These are phyloP conservation scores for Emergomyces africanus DNA, from an alignment of 2,329 filamentous ascomycete genomes.

Conservation along the genomic window DNA sequence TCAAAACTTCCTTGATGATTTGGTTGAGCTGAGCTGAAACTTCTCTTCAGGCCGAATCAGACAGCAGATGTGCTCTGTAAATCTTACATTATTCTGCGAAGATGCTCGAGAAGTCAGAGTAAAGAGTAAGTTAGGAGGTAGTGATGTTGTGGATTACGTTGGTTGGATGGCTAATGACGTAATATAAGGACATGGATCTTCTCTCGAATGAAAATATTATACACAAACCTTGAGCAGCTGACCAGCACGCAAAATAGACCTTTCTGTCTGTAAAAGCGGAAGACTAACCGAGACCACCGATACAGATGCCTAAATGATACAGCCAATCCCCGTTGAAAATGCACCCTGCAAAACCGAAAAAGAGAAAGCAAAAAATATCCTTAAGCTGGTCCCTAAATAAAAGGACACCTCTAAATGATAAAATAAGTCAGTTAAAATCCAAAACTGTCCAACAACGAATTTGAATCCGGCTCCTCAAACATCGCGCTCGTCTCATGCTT, in stretches of 20 bases:
- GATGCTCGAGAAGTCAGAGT: too few species aligned
- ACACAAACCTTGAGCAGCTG: not conserved
- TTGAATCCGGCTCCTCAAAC: conserved; percentile 87
- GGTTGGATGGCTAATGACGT: not conserved
- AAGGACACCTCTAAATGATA: not conserved
- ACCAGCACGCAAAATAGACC: not conserved
- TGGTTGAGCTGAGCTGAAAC: too few species aligned
- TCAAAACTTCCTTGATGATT: too few species aligned
- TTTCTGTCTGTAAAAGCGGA: not conserved
- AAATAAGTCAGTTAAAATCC: conserved; percentile 53
- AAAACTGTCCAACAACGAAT: conserved; percentile 81
- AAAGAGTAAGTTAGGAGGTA: too few species aligned
- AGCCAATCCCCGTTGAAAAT: not conserved
- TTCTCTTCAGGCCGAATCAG: too few species aligned
- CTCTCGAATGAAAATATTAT: too few species aligned
- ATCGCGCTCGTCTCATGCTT: conserved; percentile 55
- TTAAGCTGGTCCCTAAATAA: not conserved
- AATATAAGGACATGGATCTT: not conserved
- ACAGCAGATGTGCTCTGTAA: too few species aligned
- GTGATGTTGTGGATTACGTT: too few species aligned
- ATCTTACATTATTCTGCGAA: too few species aligned
- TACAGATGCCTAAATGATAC: not conserved
- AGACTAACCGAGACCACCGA: not conserved
- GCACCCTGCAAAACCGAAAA: not conserved
- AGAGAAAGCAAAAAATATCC: not conserved